phyloP scores from a whole-genome alignment of 1,139 yeast genomes.

The Taphrina communis region DNA sequence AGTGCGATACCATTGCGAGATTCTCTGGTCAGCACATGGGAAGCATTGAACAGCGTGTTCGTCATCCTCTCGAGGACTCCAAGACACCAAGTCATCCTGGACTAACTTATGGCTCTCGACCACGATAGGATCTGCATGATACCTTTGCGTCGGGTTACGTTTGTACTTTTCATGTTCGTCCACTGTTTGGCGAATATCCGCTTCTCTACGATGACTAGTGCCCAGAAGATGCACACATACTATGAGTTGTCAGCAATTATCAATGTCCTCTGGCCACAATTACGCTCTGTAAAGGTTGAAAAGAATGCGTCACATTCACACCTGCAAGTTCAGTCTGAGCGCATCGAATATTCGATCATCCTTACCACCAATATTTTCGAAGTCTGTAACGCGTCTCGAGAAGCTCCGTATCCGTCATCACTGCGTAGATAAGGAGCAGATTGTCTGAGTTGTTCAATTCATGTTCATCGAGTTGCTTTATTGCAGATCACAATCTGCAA shows the following conservation, averaged over 20 bases:
- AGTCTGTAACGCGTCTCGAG: background rate
- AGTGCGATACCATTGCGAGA: background rate
- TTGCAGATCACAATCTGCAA: background rate
- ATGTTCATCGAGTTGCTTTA: too few species aligned
- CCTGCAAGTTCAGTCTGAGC: background rate
- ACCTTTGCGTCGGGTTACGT: background rate
- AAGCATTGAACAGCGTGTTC: background rate
- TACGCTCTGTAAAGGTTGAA: too few species aligned
- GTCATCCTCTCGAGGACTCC: background rate
- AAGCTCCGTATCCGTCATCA: background rate
- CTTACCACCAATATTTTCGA: background rate
- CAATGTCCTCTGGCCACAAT: background rate
- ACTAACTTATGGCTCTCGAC: too few species aligned
- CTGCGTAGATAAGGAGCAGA: too few species aligned
- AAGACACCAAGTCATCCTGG: background rate
- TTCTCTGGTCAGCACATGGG: background rate
- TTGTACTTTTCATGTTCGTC: slow-evolving; percentile 1
- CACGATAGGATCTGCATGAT: background rate
- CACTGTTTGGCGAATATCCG: background rate
- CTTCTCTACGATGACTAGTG: background rate
- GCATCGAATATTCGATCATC: background rate
- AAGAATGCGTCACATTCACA: background rate
- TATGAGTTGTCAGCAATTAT: background rate
- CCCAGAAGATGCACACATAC: background rate
- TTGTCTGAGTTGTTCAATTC: too few species aligned